phyloP scores from a whole-genome alignment of 2,329 filamentous ascomycete species.

The Stemphylium lycopersici region DNA sequence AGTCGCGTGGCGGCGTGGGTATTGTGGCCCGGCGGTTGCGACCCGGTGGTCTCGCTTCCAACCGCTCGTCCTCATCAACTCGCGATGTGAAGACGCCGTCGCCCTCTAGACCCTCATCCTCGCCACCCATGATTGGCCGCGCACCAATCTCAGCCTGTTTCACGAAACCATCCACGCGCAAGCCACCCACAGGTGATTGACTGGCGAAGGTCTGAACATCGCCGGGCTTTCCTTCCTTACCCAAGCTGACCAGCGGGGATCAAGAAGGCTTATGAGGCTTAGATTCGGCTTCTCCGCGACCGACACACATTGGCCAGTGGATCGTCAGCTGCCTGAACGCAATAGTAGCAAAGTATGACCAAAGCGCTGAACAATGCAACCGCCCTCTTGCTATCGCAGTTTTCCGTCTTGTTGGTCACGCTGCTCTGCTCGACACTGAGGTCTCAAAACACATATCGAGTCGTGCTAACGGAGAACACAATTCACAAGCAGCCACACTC shows the following conservation, averaged over 20 bases:
- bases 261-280: constrained; percentile 11
- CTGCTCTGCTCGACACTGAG: not conserved
- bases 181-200: constrained; percentile 10
- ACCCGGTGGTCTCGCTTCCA: constrained; percentile 15
- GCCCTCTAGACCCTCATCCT: not conserved
- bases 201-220: constrained; percentile 2
- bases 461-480: not conserved
- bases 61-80: constrained; percentile 17
- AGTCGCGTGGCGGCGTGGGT: constrained; percentile 4
- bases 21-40: constrained; percentile 7
- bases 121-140: constrained; percentile 13
- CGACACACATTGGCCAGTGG: constrained; percentile 6
- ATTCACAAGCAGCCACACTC: not conserved
- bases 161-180: constrained; percentile 11
- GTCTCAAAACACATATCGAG: no score
- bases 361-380: constrained; percentile 11
- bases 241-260: constrained; percentile 16
- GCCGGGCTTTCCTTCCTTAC: constrained; percentile 3
- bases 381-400: not conserved
- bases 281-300: constrained; percentile 14
- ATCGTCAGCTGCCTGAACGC: not conserved
- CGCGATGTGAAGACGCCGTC: constrained; percentile 13
- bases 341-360: not conserved
- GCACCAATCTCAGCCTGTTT: constrained; percentile 18
- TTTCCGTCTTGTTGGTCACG: not conserved